These are phyloP conservation scores for Kurtzmaniella cleridarum DNA, from an alignment of 805 yeast species.

Conservation along the genomic window DNA sequence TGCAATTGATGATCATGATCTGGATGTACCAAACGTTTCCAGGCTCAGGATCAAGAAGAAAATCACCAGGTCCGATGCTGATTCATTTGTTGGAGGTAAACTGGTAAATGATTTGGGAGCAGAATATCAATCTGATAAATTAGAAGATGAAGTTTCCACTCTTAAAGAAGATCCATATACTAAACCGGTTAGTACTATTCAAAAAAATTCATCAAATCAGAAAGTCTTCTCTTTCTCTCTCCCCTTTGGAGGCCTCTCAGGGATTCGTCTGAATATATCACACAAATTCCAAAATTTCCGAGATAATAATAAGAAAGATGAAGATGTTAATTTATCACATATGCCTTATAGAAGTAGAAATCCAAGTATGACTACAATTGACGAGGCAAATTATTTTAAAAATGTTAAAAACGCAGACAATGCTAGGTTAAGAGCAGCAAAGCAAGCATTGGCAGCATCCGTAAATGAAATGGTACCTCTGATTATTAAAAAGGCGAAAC, in stretches of 20 bases:
- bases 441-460: slow-evolving; percentile 52
- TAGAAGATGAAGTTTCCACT: slow-evolving; percentile 7
- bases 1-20: too few species aligned
- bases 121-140: not conserved
- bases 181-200: slow-evolving; percentile 5
- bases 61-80: slow-evolving; percentile 30
- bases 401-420: slow-evolving; percentile 57
- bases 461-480: slow-evolving; percentile 36
- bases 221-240: slow-evolving; percentile 52
- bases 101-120: slow-evolving; percentile 11
- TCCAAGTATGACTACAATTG: slow-evolving; percentile 53
- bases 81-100: slow-evolving; percentile 50
- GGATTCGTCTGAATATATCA: slow-evolving; percentile 21
- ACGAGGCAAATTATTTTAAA: slow-evolving; percentile 56
- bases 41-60: slow-evolving; percentile 4
- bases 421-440: slow-evolving; percentile 65
- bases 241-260: slow-evolving; percentile 48
- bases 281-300: slow-evolving; percentile 19
- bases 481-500: slow-evolving; percentile 20
- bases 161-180: not conserved
- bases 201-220: slow-evolving; percentile 11
- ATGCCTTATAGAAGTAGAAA: slow-evolving; percentile 27
- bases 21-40: not conserved
- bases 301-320: slow-evolving; percentile 8
- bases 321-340: not conserved